Base-by-base conservation (phyloP, 805 yeast species). In the Ogataea salicorniae region DNA sequence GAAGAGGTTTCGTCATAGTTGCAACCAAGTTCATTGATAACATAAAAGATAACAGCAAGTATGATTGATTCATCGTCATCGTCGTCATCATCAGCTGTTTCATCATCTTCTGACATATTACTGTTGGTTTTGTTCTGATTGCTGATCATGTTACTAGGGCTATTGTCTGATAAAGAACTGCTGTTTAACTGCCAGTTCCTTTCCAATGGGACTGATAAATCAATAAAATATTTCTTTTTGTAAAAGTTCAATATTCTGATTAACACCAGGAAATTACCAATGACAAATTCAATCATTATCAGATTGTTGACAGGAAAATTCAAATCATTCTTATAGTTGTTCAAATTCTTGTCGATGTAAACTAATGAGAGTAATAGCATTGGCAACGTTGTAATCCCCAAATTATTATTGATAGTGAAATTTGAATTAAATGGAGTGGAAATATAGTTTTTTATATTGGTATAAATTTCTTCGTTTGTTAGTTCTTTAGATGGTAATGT, bases 381-480 rank as follows among this genome's bases (percentile, higher is more conserved):
- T 0, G 84, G 84, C 49, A 76, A 68, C 9, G 76, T 62, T 14
- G 78, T 66, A 23, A 79, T 68, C 1, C 82, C 81, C 45, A 80
- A 60, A 50, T 77, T 78, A 56, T 77, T 76, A 56, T 77, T 77
- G 40, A 79, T 63, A n/a, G 58, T 60, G 11, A 58, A 55, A 29
- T 57, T 52, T 16, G 55, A 49, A 31, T 60, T 58, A 48, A 61
- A 58, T 5, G 58, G 55, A 16, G 55, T 48, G 16, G 52, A 47
- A 41, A 58, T 56, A 46, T 51, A 59, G 20, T 48, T 45, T 36
- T 48, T 53, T 22, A 61, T 49, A 39, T 55, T 59, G 17, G 49
- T 52, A 42, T 53, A 56, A 15, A 55, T 48, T 26, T 51, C 58
- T n/a, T 54, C 57, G 17, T 48, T 56, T 17, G 48, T 49, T 16